Conservation (phyloP, 495 filamentous ascomycete species). For the Amniculicola lignicola region DNA sequence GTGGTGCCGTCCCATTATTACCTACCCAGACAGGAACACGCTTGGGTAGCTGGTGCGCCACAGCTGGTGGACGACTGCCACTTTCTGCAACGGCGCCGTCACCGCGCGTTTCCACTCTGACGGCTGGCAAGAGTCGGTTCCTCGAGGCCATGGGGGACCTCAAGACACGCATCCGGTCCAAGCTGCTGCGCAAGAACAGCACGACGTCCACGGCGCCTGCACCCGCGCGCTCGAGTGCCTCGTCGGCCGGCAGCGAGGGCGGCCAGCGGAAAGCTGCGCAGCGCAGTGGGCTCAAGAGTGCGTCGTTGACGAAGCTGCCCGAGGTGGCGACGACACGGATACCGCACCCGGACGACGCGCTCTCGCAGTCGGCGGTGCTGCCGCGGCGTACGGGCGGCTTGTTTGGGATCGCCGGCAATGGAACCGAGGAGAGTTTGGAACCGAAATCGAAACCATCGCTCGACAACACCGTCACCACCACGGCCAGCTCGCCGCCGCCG, state of each 20-base stretch:
- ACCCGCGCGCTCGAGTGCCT: constrained; percentile 4
- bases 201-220: constrained; percentile 7
- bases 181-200: constrained; percentile 28
- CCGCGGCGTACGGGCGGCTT: background rate
- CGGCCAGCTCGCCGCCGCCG: background rate
- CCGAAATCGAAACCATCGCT: constrained; percentile 8
- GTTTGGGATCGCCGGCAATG: constrained; percentile 1
- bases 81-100: background rate
- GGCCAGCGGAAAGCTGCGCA: background rate
- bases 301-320: constrained; percentile 28
- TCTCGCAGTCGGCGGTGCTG: constrained; percentile 15
- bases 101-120: background rate
- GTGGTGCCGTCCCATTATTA: too few relatives aligned
- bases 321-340: constrained; percentile 8
- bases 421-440: constrained; percentile 19
- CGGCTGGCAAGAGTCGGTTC: constrained; percentile 7
- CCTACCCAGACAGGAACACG: background rate
- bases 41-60: constrained; percentile 8
- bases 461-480: constrained; percentile 14
- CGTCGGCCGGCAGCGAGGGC: constrained; percentile 17
- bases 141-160: constrained; percentile 25
- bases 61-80: background rate
- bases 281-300: constrained; percentile 9
- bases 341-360: background rate
- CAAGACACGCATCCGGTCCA: constrained; percentile 26